Base-by-base conservation (phyloP, 164 flowering plant genomes). In the Echeveria elegans region DNA sequence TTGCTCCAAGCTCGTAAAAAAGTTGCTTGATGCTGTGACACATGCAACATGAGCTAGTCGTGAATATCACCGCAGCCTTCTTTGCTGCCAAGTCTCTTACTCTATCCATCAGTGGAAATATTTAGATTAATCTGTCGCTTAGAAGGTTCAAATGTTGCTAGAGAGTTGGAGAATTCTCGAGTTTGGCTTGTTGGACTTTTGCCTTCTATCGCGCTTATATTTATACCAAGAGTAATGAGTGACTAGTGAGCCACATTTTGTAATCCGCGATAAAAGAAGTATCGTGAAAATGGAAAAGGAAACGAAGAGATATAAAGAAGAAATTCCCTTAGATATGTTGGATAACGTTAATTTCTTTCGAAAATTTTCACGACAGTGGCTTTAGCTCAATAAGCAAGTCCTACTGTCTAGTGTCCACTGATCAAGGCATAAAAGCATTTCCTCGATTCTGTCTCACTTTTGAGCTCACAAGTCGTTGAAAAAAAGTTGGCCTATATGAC, bases 21-120 rank as follows among this genome's bases (percentile, higher is more conserved):
- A 43, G 47, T 43, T 43, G 47, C 47, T 43, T 43, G 47, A 61
- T 61, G 38, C 64, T 61, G 38, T 61, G 64, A 16, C 64, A 61
- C 64, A 61, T 61, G 36, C 64, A 61, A 23, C 64, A 61, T 18
- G 64, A 30, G 38, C 64, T 61, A 7, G 36, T 61, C 19, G 37
- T 61, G 64, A 61, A 61, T 12, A 61, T 61, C 38, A 61, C 64
- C 14, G 38, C 64, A 8, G 64, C 64, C 64, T 43, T 43, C 47
- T 12, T 43, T 43, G 19, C 18, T 43, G 47, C 47, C 47, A 43
- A 43, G 16, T 43, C 47, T 43, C 47, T 43, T 43, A 43, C 47
- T 43, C 47, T 43, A 15, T 43, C 47, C 47, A 43, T 43, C 15
- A 38, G 47, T 15, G 21, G 19, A 43, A 16, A 43, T 11, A 43